Evolutionary conservation across 2,329 filamentous ascomycete genomes (phyloP), one percentile per base, ranked within the genome.

Genomic region (Penicillium digitatum): DNA sequence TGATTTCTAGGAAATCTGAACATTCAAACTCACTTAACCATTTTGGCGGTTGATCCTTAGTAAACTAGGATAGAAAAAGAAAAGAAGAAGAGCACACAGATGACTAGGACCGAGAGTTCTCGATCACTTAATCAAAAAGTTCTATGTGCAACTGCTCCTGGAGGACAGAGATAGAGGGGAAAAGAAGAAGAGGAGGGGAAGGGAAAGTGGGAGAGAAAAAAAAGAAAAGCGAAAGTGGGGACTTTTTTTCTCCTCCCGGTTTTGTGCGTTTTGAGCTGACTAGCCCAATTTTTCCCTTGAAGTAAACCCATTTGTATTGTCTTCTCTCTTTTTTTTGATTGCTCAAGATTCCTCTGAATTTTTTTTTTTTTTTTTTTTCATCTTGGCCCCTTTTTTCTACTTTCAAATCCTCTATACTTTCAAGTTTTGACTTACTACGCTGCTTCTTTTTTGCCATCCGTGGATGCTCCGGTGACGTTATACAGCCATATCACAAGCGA

Each of bases 11-110:
- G 5, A 16, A 9, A 26, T 52, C 16, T 35, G 2, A 10, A 24
- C 53, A 49, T 43, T 18, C 8, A 6, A 24, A 93, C 92, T 88
- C 88, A 96, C 92, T 97, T 96, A 79, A 99, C 94, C 94, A 99
- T 99, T 79, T 91, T 96, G 88, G 82, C 90, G 89, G 91, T 89
- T 71, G 69, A 71, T 69, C 67, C 59, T 61, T 58, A 60, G 66
- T 54, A 70, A 70, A 61, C 58, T 71, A 69, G 71, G 74, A 58
- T 59, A 62, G 57, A 61, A 62, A 57, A 58, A 56, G 9, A 63
- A 60, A 66, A 65, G 63, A 58, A 68, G 65, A 64, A 68, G 68
- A 68, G 70, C 68, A 72, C 69, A 71, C 67, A 72, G 62, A 68
- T 62, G 66, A 70, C 63, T 74, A 75, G 72, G 71, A 74, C 65